Percentiles rank a stretch among this genome's conserved stretches.
phyloP scores from a whole-genome alignment of 441 rosid genomes.

The Erysimum cheiri region DNA sequence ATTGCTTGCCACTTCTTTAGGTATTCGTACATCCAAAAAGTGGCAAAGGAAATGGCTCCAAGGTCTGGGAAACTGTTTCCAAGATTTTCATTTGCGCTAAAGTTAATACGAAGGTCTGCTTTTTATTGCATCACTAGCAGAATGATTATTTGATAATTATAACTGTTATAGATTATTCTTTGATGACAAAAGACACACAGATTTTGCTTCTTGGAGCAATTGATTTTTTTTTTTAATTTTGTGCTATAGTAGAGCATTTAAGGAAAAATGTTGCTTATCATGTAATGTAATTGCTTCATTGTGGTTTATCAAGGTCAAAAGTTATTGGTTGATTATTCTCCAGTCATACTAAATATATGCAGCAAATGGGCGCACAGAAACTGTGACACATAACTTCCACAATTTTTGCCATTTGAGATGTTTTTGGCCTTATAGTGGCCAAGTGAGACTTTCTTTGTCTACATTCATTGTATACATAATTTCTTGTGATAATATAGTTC shows the following conservation, averaged over 20 bases:
- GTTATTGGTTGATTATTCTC: background rate
- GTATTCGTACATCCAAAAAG: slow-evolving; percentile 86
- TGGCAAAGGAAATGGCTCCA: slow-evolving; percentile 76
- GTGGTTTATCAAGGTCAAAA: slow-evolving; percentile 1
- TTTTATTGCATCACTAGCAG: slow-evolving; percentile 6
- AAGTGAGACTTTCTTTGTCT: background rate
- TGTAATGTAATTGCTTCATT: slow-evolving; percentile 19
- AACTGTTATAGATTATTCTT: slow-evolving; percentile 12
- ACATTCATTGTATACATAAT: background rate
- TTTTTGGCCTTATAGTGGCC: background rate
- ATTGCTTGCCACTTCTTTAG: slow-evolving; percentile 50
- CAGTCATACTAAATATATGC: background rate
- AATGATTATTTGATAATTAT: background rate
- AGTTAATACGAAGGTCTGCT: slow-evolving; percentile 69
- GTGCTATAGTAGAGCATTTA: background rate
- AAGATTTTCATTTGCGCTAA: slow-evolving; percentile 72
- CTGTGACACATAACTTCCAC: background rate
- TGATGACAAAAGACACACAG: background rate
- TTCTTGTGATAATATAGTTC: slow-evolving; percentile 11
- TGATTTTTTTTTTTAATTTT: background rate
- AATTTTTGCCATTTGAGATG: background rate
- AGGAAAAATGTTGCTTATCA: background rate
- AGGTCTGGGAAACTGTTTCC: slow-evolving; percentile 83
- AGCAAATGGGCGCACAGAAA: background rate
- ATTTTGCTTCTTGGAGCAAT: background rate